Evolutionary conservation across 2,329 filamentous ascomycete species (phyloP), one percentile per base, ranked within the genome.

Genomic region (Clonostachys rosea): DNA sequence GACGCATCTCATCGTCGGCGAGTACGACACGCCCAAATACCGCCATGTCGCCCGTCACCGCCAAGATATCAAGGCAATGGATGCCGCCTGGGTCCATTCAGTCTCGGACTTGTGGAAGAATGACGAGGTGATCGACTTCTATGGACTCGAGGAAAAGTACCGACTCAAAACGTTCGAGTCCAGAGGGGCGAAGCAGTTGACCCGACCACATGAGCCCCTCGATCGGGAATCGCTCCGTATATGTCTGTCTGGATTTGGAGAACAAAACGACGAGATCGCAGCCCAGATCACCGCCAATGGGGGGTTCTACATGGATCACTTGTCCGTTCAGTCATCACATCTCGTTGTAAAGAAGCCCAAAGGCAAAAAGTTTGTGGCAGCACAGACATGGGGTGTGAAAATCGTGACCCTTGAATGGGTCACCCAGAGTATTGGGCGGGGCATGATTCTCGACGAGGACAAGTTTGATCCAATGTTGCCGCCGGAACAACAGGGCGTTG

Each of bases 1-100:
- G 43, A 97, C 94, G 6, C 94, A 99, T 70, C 83, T 99, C 42
- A 80, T 99, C 52, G 89, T 96, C 51, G 94, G 91, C 63, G 85
- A 88, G 58, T 87, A 90, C 59, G 82, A 92, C 62, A 97, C 92
- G 1, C 83, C 87, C 44, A 99, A 99, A 67, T 99, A 99, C 69
- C 87, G 85, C 65, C 96, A 95, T 74, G 92, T 97, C 59, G 94
- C 92, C 46, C 89, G 86, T 61, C 87, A 92, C 63, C 81, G 94
- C 45, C 83, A 86, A 43, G 94, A 99, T 60, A 85, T 99, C 59
- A 84, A 83, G 61, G 85, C 91, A 44, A 84, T 99, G 70, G 81
- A 81, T 40, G 81, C 86, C n/a, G 79, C 81, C 59, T 99, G 91
- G 89, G 78, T 99, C 44, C 84, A 92, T 47, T 87, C 87, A 14